Percentiles rank a stretch among this genome's conserved stretches.
These are phyloP conservation scores for Naumovozyma castellii DNA, from an alignment of 805 yeast species.

Conservation along the genomic window DNA sequence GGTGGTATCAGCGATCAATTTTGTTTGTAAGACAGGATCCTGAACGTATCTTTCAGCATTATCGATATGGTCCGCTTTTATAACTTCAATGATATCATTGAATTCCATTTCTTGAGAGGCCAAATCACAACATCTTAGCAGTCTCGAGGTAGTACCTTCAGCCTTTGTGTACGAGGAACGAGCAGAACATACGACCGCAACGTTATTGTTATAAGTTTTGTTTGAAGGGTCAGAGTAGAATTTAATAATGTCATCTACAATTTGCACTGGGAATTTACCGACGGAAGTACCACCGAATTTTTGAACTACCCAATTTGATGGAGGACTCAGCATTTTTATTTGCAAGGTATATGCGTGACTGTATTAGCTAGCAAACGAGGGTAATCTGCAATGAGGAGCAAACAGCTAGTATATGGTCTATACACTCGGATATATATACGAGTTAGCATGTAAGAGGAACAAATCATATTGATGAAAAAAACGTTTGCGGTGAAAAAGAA, in stretches of 20 bases:
- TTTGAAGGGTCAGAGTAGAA: slow-evolving; percentile 38
- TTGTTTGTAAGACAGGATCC: slow-evolving; percentile 36
- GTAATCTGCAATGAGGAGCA: no score
- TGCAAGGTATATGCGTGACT: no score
- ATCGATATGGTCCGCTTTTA: slow-evolving; percentile 66
- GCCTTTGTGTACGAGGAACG: slow-evolving; percentile 83
- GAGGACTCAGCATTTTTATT: neutral
- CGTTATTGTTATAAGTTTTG: slow-evolving; percentile 35
- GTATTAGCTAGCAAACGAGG: no score
- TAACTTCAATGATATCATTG: slow-evolving; percentile 47
- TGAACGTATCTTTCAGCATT: slow-evolving; percentile 56
- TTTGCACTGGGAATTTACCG: slow-evolving; percentile 83
- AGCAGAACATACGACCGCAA: slow-evolving; percentile 94
- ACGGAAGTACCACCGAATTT: slow-evolving; percentile 97
- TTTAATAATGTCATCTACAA: slow-evolving; percentile 76
- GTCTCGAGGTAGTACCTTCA: slow-evolving; percentile 90
- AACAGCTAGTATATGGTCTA: neutral
- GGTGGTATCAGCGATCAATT: slow-evolving; percentile 50
- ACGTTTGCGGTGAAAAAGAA: neutral
- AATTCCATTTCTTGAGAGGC: slow-evolving; percentile 56
- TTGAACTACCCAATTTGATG: slow-evolving; percentile 64
- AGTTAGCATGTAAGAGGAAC: neutral
- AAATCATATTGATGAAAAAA: no score
- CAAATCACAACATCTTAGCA: slow-evolving; percentile 73
- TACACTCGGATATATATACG: neutral